Evolutionary conservation across 1,284 basidiomycete species (phyloP).

Genomic region (Naganishia cerealis): DNA sequence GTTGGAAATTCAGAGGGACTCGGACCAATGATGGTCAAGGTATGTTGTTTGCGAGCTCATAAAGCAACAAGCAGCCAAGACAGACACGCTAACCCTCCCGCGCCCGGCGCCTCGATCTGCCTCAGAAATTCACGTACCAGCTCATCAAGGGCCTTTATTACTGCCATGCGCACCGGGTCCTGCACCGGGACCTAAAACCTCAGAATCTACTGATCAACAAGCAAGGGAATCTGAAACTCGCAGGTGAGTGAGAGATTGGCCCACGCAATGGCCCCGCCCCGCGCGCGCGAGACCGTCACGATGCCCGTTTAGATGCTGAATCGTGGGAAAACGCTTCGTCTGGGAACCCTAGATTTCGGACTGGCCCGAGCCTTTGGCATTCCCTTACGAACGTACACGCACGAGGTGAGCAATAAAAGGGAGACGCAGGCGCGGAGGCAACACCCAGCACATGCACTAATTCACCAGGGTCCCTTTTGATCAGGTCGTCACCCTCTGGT

Average conservation of each 20-base stretch:
- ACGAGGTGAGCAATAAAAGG: constrained; percentile 65
- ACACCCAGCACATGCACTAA: background rate
- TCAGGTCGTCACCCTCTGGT: constrained; percentile 97
- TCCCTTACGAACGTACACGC: constrained; percentile 92
- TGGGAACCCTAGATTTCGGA: constrained; percentile 70
- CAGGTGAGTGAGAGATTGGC: constrained; percentile 39
- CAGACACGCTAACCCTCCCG: background rate
- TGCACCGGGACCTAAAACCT: constrained; percentile 96
- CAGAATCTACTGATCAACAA: constrained; percentile 97
- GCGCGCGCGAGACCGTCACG: background rate
- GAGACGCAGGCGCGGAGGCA: no score
- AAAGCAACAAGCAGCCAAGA: background rate
- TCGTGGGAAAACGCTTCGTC: background rate
- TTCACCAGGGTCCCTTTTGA: constrained; percentile 6
- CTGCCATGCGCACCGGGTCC: constrained; percentile 96
- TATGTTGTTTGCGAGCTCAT: constrained; percentile 61
- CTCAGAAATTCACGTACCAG: constrained; percentile 66
- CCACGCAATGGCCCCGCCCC: no score
- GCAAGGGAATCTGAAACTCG: constrained; percentile 95
- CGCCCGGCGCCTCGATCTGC: background rate
- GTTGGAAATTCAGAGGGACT: constrained; percentile 94
- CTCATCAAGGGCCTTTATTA: constrained; percentile 96
- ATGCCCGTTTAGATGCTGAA: background rate
- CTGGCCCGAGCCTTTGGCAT: constrained; percentile 92
- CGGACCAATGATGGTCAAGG: constrained; percentile 84